These are phyloP conservation scores for Solanum medicagineum DNA, from an alignment of 257 asterid species.

Conservation along the genomic window DNA sequence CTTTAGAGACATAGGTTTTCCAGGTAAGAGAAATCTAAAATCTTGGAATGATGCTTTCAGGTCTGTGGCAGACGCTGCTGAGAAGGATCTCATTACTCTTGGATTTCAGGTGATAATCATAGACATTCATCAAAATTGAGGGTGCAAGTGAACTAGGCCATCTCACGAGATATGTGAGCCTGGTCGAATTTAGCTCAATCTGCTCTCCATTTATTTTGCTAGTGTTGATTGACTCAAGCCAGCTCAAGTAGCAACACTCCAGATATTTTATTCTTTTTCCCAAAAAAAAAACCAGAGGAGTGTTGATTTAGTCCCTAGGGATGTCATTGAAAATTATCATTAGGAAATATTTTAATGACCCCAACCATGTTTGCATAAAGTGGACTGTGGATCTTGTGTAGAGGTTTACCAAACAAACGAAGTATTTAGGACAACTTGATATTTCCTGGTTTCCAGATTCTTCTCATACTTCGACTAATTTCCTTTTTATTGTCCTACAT, in stretches of 20 bases:
- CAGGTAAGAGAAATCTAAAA: neutral
- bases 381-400: neutral
- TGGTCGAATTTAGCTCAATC: neutral
- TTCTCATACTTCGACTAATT: neutral
- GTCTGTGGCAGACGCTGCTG: conserved; percentile 77
- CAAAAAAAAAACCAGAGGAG: neutral
- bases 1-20: neutral
- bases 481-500: neutral
- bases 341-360: neutral
- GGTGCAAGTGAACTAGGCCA: neutral
- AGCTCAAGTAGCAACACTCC: neutral
- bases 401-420: neutral
- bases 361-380: neutral
- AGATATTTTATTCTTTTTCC: neutral
- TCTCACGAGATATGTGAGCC: neutral
- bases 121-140: conserved; percentile 1
- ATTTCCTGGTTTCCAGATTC: neutral
- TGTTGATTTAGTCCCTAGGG: neutral
- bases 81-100: conserved; percentile 81
- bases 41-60: conserved; percentile 25
- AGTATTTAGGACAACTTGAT: neutral
- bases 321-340: neutral
- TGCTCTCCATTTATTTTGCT: neutral
- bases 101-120: conserved; percentile 82
- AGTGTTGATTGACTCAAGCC: neutral